These are phyloP conservation scores for Pochonia chlamydosporia DNA, from an alignment of 2,329 filamentous ascomycete genomes.

Conservation along the genomic window DNA sequence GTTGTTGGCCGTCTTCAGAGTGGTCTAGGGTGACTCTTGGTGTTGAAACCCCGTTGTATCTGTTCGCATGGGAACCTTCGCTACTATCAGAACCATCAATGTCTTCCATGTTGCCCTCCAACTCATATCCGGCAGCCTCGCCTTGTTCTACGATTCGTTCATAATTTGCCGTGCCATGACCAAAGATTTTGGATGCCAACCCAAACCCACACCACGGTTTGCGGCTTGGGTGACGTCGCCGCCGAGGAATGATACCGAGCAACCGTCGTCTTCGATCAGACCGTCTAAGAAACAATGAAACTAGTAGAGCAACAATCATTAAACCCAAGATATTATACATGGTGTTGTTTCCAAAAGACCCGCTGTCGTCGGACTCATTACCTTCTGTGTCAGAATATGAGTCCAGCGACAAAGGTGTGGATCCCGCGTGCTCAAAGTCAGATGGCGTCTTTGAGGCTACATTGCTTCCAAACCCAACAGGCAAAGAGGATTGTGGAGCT, in stretches of 20 bases:
- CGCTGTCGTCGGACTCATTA: not conserved
- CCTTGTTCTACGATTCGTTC: constrained; percentile 84
- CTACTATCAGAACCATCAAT: constrained; percentile 59
- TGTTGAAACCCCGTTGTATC: constrained; percentile 62
- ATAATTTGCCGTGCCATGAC: constrained; percentile 54
- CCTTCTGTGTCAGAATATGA: constrained; percentile 37
- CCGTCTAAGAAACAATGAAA: constrained; percentile 70
- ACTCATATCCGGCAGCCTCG: constrained; percentile 68
- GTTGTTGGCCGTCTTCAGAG: constrained; percentile 39
- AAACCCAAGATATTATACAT: constrained; percentile 2
- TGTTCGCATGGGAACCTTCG: constrained; percentile 48
- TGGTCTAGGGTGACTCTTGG: constrained; percentile 52
- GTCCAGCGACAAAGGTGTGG: constrained; percentile 31
- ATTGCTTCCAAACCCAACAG: constrained; percentile 93
- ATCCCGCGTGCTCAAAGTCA: constrained; percentile 82
- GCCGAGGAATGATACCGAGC: constrained; percentile 20
- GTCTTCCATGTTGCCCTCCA: constrained; percentile 61
- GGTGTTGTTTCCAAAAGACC: not conserved
- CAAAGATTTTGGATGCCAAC: constrained; percentile 60
- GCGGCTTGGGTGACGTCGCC: constrained; percentile 18
- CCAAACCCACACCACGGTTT: constrained; percentile 47
- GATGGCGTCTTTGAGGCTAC: constrained; percentile 53
- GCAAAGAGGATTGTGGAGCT: constrained; percentile 49
- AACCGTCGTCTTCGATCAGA: constrained; percentile 59
- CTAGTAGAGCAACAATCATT: constrained; percentile 61